Evolutionary conservation across 768 basidiomycete species (phyloP).

Genomic region (Hypholoma fasciculare): DNA sequence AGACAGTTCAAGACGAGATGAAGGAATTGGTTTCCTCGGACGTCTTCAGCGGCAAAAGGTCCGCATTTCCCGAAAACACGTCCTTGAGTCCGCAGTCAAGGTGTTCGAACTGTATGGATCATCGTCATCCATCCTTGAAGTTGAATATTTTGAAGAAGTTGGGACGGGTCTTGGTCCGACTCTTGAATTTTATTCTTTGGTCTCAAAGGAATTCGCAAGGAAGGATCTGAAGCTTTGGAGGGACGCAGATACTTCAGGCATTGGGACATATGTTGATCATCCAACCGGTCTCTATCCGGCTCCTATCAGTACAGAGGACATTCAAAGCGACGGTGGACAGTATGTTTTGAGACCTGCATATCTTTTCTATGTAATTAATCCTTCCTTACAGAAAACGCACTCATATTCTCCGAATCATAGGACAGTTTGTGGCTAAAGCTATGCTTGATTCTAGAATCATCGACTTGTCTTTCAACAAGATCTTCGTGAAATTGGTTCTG

Average conservation of each 20-base stretch:
- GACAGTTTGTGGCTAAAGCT: slow-evolving; percentile 96
- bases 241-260: slow-evolving; percentile 66
- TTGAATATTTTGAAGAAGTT: slow-evolving; percentile 99
- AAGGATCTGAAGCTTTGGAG: slow-evolving; percentile 91
- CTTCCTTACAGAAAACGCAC: slow-evolving; percentile 65
- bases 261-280: slow-evolving; percentile 78
- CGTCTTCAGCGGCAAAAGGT: slow-evolving; percentile 95
- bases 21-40: slow-evolving; percentile 89
- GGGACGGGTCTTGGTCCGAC: slow-evolving; percentile 98
- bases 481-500: slow-evolving; percentile 91
- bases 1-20: slow-evolving; percentile 81
- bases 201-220: slow-evolving; percentile 92
- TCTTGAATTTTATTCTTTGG: slow-evolving; percentile 97
- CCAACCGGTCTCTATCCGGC: slow-evolving; percentile 87
- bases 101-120: slow-evolving; percentile 97
- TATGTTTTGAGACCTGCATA: slow-evolving; percentile 35
- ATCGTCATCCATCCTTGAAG: slow-evolving; percentile 90
- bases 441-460: slow-evolving; percentile 97
- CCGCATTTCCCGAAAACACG: slow-evolving; percentile 90
- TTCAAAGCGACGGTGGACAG: slow-evolving; percentile 74
- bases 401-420: slow-evolving; percentile 86
- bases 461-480: slow-evolving; percentile 90
- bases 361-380: slow-evolving; percentile 1
- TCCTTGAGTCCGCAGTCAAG: slow-evolving; percentile 94
- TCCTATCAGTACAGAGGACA: slow-evolving; percentile 71